Evolutionary conservation across 2,329 filamentous ascomycete species (phyloP), one percentile per base, ranked within the genome.

Genomic region (Calonectria leucothoes): DNA sequence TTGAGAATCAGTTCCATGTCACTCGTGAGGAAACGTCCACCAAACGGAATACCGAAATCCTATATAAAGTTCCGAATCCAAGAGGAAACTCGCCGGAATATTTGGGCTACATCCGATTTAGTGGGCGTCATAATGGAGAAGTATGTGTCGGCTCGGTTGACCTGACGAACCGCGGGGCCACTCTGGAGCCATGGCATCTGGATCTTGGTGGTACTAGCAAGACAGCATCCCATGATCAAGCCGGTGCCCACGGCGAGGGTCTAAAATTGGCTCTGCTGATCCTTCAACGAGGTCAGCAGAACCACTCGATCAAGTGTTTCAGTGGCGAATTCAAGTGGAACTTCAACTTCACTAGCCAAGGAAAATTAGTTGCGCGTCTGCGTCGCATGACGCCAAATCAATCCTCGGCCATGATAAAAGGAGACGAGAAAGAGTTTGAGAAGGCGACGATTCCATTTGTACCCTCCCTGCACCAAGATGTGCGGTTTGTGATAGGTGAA

Each of bases 71-170:
- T 5, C 63, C 42, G 7, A 48, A 67, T 8, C 49, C 49, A 4
- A 31, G 11, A 52, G 45, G 23, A n/a, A 33, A n/a, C 35, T 17
- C 20, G 12, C 45, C 48, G 2, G 63, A 79, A 27, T 82, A 76
- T 14, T 73, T 83, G 3, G 83, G 83, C 2, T 83, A 81, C 51
- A 81, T 84, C 31, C 75, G 80, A 17, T 84, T 77, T 74, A 77
- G 64, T 20, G 74, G 73, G 7, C 49, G 14, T 6, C 65, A 51
- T 0, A 42, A 78, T 15, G 75, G 78, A 23, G 27, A 52, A 20
- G 7, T 6, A 17, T 52, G 14, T 25, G 39, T 33, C 20, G 82
- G 82, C 23, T 80, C 65, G 6, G 75, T 84, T 15, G 81, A 83
- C 11, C 75, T 84, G 8, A 76, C 74, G 15, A 84, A 83, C 49